These are phyloP conservation scores for Phytopythium boreale DNA, from an alignment of 352 stramenopile species.

Conservation along the genomic window DNA sequence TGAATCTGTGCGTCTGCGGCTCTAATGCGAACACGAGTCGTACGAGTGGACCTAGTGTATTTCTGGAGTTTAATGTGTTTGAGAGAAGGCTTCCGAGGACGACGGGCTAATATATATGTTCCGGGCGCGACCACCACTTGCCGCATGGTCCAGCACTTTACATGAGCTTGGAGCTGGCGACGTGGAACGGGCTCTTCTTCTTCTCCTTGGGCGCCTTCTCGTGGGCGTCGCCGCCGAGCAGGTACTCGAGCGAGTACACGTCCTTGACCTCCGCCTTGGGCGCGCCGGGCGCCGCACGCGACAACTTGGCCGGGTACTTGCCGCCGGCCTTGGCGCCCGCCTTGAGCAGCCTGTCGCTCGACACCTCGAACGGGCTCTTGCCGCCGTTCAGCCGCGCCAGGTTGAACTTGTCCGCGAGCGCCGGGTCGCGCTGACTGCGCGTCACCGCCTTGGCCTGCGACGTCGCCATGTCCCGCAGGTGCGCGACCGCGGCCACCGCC, in stretches of 20 bases:
- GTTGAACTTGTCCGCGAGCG: constrained; percentile 62
- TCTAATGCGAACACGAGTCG: background rate
- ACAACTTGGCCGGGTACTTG: background rate
- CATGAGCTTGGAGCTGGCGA: constrained; percentile 69
- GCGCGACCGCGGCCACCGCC: background rate
- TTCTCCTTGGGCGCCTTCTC: constrained; percentile 11
- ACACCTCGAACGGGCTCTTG: constrained; percentile 68
- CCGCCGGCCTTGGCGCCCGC: constrained; percentile 15
- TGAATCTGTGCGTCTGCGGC: background rate
- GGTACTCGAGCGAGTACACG: constrained; percentile 68
- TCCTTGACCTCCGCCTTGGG: constrained; percentile 39
- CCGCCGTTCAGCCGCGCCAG: constrained; percentile 58
- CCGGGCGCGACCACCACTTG: background rate
- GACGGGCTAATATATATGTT: background rate
- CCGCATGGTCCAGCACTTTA: constrained; percentile 17
- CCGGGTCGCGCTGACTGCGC: constrained; percentile 21
- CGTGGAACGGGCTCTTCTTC: constrained; percentile 56
- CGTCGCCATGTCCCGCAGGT: background rate
- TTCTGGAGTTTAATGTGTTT: background rate
- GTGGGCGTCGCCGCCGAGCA: constrained; percentile 34
- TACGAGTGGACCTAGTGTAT: background rate
- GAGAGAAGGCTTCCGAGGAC: background rate
- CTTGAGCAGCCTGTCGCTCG: constrained; percentile 53
- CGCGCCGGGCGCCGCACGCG: background rate
- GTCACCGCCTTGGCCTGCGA: constrained; percentile 6